Conservation (phyloP, 1,284 basidiomycete genomes). For the Paramarasmius palmivorus region DNA sequence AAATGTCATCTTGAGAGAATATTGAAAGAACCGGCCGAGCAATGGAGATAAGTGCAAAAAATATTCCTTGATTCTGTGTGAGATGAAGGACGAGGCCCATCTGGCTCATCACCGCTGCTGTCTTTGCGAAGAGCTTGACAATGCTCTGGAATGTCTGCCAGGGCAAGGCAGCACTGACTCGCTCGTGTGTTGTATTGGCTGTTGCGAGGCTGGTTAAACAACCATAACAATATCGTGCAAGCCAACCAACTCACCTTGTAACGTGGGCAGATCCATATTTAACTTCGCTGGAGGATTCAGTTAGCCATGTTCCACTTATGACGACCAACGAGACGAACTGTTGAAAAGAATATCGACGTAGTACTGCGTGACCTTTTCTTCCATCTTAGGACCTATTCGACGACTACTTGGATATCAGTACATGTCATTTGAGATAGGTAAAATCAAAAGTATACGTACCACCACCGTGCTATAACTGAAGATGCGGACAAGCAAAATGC, state of each 20-base stretch:
- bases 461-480: too few relatives aligned
- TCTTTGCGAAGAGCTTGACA: background rate
- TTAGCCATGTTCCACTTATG: background rate
- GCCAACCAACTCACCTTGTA: too few relatives aligned
- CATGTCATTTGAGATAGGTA: too few relatives aligned
- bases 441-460: too few relatives aligned
- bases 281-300: background rate
- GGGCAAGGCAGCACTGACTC: background rate
- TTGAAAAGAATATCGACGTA: background rate
- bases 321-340: background rate
- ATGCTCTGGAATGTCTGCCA: background rate
- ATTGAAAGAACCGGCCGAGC: conserved; percentile 10
- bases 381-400: too few relatives aligned
- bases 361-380: background rate
- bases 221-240: too few relatives aligned
- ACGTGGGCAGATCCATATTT: background rate
- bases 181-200: background rate
- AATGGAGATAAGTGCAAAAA: conserved; percentile 15
- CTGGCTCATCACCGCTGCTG: conserved; percentile 3
- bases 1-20: background rate
- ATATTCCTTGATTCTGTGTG: conserved; percentile 9
- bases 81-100: conserved; percentile 14
- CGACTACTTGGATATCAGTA: too few relatives aligned
- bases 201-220: too few relatives aligned
- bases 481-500: too few relatives aligned